Percentiles rank a stretch among this genome's conserved stretches.
Conservation (phyloP, 352 stramenopile species). For the Pythium myriotylum region DNA sequence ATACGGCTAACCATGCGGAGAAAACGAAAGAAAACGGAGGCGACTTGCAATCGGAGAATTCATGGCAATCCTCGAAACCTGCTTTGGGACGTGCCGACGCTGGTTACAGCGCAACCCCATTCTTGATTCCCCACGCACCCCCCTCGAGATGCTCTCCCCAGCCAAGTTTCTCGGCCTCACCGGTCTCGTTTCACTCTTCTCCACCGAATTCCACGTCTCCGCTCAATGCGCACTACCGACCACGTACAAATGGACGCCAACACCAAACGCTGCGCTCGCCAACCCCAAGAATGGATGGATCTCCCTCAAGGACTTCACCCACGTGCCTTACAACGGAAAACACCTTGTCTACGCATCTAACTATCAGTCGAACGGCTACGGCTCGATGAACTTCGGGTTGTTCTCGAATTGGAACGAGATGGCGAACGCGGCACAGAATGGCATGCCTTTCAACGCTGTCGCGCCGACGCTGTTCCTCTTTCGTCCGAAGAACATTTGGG, state of each 20-base stretch:
- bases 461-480: slow-evolving; percentile 7
- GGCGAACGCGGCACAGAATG: neutral
- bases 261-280: neutral
- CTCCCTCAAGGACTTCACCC: slow-evolving; percentile 9
- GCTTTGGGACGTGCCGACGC: too few species aligned
- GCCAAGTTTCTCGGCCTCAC: too few species aligned
- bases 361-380: neutral
- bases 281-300: slow-evolving; percentile 4
- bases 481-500: slow-evolving; percentile 6
- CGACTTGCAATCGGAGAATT: too few species aligned
- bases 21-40: too few species aligned
- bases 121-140: too few species aligned
- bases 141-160: too few species aligned
- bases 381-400: slow-evolving; percentile 2
- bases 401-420: slow-evolving; percentile 9
- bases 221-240: too few species aligned
- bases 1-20: too few species aligned
- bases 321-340: slow-evolving; percentile 8
- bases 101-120: too few species aligned
- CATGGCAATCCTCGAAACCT: too few species aligned
- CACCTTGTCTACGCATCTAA: neutral
- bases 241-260: slow-evolving; percentile 1
- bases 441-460: slow-evolving; percentile 4
- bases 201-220: too few species aligned
- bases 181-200: too few species aligned